Base-by-base conservation (phyloP, 306 rosid genomes). In the Pueraria montana region DNA sequence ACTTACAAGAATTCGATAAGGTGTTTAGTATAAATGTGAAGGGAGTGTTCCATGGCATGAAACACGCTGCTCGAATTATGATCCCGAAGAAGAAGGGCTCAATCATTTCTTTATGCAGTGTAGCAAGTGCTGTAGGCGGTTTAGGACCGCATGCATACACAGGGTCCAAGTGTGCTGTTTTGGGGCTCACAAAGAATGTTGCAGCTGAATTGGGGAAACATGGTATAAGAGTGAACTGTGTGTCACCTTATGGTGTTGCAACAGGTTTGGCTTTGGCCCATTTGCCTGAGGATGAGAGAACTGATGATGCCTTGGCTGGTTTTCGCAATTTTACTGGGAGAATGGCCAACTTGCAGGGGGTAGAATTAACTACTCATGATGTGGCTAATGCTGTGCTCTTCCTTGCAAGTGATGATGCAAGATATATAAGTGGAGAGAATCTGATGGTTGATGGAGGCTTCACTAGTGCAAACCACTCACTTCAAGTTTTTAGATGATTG, bases 21-120 rank as follows among this genome's bases (percentile, higher is more conserved):
- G 93, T 95, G n/a, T 92, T 92, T 23, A 83, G 82, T 30, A 65
- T 93, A 24, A 95, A 95, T 16, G 94, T 86, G 45, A 95, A 92
- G 73, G 99, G 96, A 76, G 95, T 91, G 9, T 93, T 93, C 82
- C 89, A 87, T 14, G 99, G 99, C 8, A 93, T 93, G 92, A 93
- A 95, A 20, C 62, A 55, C 2, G 65, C 97, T 5, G 91, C 98
- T 20, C 23, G 94, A 46, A 74, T 82, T 17, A 90, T 95, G 93
- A 89, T 95, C 43, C 97, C 98, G 0, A 27, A 17, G 42, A 95
- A 88, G 77, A 88, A 75, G 55, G 98, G 98, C n/a, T 88, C 97
- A 61, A 92, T 95, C 26, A 68, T 95, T 83, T 95, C 98, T 43
- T 21, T 92, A 10, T 58, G 72, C 34, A 92, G 98, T 53, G 93